Percentiles rank a stretch among this genome's conserved stretches.
Evolutionary conservation across 2,329 filamentous ascomycete species (phyloP).

Genomic region (Aspergillus spinulosporus): DNA sequence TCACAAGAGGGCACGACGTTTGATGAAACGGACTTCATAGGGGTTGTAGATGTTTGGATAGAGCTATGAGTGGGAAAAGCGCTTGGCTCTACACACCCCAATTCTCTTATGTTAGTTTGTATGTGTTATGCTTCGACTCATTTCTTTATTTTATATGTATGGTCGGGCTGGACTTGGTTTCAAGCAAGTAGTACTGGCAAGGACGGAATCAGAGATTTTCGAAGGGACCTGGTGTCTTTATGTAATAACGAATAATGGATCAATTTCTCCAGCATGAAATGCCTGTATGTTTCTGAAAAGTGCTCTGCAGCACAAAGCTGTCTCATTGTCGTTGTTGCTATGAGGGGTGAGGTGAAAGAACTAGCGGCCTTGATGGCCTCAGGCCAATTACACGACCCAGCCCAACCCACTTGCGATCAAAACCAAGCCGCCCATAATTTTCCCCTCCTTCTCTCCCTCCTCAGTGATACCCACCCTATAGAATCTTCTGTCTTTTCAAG

Average conservation of each 20-base stretch:
- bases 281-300: neutral
- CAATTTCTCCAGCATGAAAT: neutral
- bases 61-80: neutral
- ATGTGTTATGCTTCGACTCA: slow-evolving; percentile 1
- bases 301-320: no score
- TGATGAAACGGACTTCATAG: slow-evolving; percentile 28
- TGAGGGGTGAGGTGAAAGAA: neutral
- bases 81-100: neutral
- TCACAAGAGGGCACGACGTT: slow-evolving; percentile 35
- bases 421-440: slow-evolving; percentile 27
- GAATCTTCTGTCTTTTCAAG: slow-evolving; percentile 8
- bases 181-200: slow-evolving; percentile 4
- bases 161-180: slow-evolving; percentile 16
- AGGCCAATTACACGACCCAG: slow-evolving; percentile 14
- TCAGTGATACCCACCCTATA: slow-evolving; percentile 18
- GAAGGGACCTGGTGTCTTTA: slow-evolving; percentile 10
- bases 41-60: slow-evolving; percentile 7
- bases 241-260: slow-evolving; percentile 19
- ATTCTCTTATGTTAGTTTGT: slow-evolving; percentile 4
- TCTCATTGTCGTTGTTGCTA: no score
- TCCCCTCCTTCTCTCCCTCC: slow-evolving; percentile 19
- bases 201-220: slow-evolving; percentile 10
- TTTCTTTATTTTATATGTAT: slow-evolving; percentile 10
- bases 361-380: slow-evolving; percentile 18
- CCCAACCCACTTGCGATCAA: slow-evolving; percentile 28